Base-by-base conservation (phyloP, 2,329 filamentous ascomycete species). In the Pestalotiopsis sp. region DNA sequence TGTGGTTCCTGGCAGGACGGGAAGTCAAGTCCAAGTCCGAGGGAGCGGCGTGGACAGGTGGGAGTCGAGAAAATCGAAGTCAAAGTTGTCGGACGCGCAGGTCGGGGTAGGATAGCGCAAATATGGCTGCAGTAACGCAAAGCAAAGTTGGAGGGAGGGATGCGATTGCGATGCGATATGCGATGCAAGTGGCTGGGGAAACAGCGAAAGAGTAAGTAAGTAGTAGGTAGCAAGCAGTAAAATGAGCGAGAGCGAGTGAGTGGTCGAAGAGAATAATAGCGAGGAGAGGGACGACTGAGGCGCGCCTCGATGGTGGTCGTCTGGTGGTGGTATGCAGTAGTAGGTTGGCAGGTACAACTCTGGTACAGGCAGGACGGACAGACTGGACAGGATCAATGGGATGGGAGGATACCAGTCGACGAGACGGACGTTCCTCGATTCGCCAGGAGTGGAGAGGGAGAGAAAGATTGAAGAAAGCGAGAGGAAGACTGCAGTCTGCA, bases 101-200 rank as follows among this genome's bases (percentile, higher is more conserved):
- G 40, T 52, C 17, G 14, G 17, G 60, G 45, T 38, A 63, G n/a
- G 61, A 31, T 40, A 38, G 20, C 25, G 61, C 49, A 49, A 23
- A 49, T 31, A 27, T 5, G 40, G 62, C 56, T 58, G 57, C 31
- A 27, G 31, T 49, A 49, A 49, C 41, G 14, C n/a, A 52, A 52
- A n/a, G 59, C 59, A 41, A 41, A 31, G 59, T 5, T 36, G 6
- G 31, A 36, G 31, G 31, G 31, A 36, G 6, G 31, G 31, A 36
- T 36, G 31, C 31, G 31, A 36, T 14, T 38, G 59, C 25, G 38
- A 23, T 64, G 61, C 61, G 61, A 45, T 62, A 36, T 64, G 61
- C 61, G 61, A 52, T 64, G 38, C 61, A 40, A 64, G 61, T 64
- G 61, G 61, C 61, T 64, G 61, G 61, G 61, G 61, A 64, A 52